phyloP scores from a whole-genome alignment of 805 yeast genomes.

The Candida ficus region DNA sequence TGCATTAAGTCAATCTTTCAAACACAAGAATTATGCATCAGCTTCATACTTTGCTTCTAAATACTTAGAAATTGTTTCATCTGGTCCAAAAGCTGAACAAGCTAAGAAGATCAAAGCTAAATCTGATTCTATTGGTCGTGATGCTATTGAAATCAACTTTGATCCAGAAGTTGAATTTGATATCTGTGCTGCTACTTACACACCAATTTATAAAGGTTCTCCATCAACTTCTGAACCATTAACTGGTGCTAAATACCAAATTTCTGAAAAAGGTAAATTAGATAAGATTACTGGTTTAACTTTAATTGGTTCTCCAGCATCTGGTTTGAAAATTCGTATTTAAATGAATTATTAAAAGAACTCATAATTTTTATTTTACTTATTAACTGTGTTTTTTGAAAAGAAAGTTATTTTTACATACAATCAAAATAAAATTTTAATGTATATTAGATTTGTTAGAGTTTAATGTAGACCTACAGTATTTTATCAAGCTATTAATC shows the following conservation, averaged over 20 bases:
- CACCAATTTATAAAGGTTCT: conserved; percentile 83
- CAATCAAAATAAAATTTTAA: background rate
- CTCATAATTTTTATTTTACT: too few species aligned
- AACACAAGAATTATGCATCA: conserved; percentile 78
- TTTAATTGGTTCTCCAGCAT: conserved; percentile 83
- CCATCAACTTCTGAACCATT: conserved; percentile 70
- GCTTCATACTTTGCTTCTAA: conserved; percentile 89
- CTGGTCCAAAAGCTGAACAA: conserved; percentile 83
- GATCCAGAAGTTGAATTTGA: conserved; percentile 90
- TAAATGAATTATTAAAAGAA: background rate
- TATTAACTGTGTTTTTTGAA: too few species aligned
- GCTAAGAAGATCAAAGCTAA: conserved; percentile 78
- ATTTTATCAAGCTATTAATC: too few species aligned
- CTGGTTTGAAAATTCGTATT: conserved; percentile 64
- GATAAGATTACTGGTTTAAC: conserved; percentile 76
- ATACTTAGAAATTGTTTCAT: conserved; percentile 60
- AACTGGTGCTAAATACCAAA: conserved; percentile 84
- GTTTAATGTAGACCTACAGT: too few species aligned
- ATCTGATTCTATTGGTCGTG: conserved; percentile 76
- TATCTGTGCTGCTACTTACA: conserved; percentile 78
- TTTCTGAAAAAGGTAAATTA: conserved; percentile 69
- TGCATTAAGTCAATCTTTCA: conserved; percentile 91
- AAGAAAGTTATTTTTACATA: background rate
- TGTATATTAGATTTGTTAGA: background rate
- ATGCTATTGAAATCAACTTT: conserved; percentile 85